Percentiles rank a stretch among this genome's conserved stretches.
Conservation (phyloP, 2,329 filamentous ascomycete genomes). For the Diaporthe sp. region DNA sequence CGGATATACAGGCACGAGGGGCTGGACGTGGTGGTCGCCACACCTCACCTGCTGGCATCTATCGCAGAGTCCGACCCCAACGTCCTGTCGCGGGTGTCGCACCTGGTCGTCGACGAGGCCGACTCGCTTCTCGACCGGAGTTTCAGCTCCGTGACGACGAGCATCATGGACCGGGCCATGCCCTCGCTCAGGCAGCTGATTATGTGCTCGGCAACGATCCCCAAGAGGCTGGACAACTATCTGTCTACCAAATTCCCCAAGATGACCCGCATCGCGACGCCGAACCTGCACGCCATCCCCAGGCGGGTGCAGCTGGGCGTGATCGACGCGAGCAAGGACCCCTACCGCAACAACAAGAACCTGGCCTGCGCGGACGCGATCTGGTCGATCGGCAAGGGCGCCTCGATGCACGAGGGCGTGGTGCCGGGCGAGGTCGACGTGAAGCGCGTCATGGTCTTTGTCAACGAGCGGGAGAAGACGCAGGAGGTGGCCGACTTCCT, state of each 20-base stretch:
- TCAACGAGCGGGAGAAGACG: constrained; percentile 94
- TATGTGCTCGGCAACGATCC: constrained; percentile 96
- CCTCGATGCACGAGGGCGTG: constrained; percentile 65
- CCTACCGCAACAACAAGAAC: constrained; percentile 91
- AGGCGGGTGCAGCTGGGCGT: constrained; percentile 94
- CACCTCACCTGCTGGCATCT: constrained; percentile 87
- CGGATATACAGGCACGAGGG: constrained; percentile 84
- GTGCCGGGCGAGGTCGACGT: constrained; percentile 70
- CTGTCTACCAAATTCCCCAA: constrained; percentile 85
- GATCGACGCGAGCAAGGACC: constrained; percentile 90
- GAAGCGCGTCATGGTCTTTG: constrained; percentile 92
- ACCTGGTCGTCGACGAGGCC: constrained; percentile 93
- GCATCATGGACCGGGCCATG: constrained; percentile 82
- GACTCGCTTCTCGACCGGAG: constrained; percentile 95
- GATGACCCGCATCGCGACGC: constrained; percentile 88
- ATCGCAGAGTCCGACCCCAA: constrained; percentile 92
- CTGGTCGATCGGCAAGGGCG: constrained; percentile 89
- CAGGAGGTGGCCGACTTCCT: constrained; percentile 84
- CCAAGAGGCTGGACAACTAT: constrained; percentile 85
- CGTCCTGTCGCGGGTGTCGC: constrained; percentile 88
- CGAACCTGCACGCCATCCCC: constrained; percentile 95
- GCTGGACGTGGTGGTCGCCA: constrained; percentile 87
- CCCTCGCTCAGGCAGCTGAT: constrained; percentile 88
- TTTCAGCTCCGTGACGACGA: constrained; percentile 84
- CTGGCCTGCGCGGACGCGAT: constrained; percentile 95